These are phyloP conservation scores for Phaffomyces opuntiae DNA, from an alignment of 805 yeast species.

Conservation along the genomic window DNA sequence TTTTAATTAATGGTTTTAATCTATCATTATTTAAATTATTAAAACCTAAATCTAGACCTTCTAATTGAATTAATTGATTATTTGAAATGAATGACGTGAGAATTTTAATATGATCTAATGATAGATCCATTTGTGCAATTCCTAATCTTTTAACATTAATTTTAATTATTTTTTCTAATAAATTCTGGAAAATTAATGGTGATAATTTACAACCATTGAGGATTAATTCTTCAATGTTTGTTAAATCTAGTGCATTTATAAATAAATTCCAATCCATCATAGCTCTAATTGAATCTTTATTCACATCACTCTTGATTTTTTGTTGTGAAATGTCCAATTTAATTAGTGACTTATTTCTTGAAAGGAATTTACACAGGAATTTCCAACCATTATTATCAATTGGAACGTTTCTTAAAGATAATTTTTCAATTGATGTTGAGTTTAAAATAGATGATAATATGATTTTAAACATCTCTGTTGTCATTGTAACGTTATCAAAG, in stretches of 20 bases:
- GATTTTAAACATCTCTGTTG: constrained; percentile 70
- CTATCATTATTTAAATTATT: constrained; percentile 48
- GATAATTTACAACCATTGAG: constrained; percentile 73
- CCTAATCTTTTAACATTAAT: constrained; percentile 58
- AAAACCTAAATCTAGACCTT: constrained; percentile 80
- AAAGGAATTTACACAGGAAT: constrained; percentile 64
- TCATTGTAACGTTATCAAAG: constrained; percentile 71
- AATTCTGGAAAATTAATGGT: constrained; percentile 43
- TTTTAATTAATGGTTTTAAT: constrained; percentile 21
- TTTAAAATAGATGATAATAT: constrained; percentile 64
- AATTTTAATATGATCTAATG: constrained; percentile 48
- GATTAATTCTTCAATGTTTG: constrained; percentile 74
- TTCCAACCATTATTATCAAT: constrained; percentile 74
- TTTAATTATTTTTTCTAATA: constrained; percentile 50
- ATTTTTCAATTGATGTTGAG: constrained; percentile 59
- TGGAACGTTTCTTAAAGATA: constrained; percentile 74
- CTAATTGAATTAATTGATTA: constrained; percentile 28
- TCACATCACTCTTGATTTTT: constrained; percentile 30
- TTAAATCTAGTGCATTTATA: constrained; percentile 55
- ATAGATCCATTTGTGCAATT: constrained; percentile 65
- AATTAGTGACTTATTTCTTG: constrained; percentile 50
- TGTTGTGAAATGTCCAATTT: constrained; percentile 69
- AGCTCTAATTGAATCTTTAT: constrained; percentile 42
- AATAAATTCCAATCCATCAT: constrained; percentile 81
- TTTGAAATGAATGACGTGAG: constrained; percentile 52